A percentile compares a stretch with the other conserved stretches of the same genome.
Conservation (phyloP, 179 eudicot species). For the Dionaea muscipula region DNA sequence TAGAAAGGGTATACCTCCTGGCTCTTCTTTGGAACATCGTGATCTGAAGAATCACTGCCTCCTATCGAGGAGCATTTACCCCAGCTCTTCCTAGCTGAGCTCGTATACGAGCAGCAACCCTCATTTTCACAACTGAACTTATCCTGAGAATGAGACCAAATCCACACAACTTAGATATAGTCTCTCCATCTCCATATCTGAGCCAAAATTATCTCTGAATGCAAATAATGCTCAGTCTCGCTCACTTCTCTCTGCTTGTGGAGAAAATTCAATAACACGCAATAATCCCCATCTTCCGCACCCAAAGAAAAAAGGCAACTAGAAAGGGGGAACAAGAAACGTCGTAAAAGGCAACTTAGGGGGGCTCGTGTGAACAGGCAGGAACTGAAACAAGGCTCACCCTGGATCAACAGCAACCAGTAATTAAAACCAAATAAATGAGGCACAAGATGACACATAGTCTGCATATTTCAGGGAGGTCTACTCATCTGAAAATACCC, state of each 20-base stretch:
- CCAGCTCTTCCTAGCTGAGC: slow-evolving; percentile 79
- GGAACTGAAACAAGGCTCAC: too few relatives aligned
- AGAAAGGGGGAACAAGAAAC: too few relatives aligned
- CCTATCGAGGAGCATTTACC: slow-evolving; percentile 82
- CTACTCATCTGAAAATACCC: too few relatives aligned
- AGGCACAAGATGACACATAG: too few relatives aligned
- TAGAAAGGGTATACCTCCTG: slow-evolving; percentile 35
- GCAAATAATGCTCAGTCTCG: too few relatives aligned
- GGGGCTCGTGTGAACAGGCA: too few relatives aligned
- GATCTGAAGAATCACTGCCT: slow-evolving; percentile 40
- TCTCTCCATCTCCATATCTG: background rate
- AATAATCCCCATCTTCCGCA: background rate
- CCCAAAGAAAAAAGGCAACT: background rate
- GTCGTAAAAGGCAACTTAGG: too few relatives aligned
- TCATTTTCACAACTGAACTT: slow-evolving; percentile 31
- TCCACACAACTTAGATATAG: background rate
- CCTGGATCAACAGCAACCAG: too few relatives aligned
- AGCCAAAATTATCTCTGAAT: too few relatives aligned
- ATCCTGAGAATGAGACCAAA: slow-evolving; percentile 27
- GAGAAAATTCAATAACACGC: background rate
- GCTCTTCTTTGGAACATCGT: slow-evolving; percentile 14
- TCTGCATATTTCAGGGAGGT: too few relatives aligned
- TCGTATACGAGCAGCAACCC: slow-evolving; percentile 61
- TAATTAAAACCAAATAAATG: too few relatives aligned
- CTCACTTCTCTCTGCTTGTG: background rate